Evolutionary conservation across 1,284 basidiomycete genomes (phyloP), one percentile per base, ranked within the genome.

Genomic region (Malassezia japonica): DNA sequence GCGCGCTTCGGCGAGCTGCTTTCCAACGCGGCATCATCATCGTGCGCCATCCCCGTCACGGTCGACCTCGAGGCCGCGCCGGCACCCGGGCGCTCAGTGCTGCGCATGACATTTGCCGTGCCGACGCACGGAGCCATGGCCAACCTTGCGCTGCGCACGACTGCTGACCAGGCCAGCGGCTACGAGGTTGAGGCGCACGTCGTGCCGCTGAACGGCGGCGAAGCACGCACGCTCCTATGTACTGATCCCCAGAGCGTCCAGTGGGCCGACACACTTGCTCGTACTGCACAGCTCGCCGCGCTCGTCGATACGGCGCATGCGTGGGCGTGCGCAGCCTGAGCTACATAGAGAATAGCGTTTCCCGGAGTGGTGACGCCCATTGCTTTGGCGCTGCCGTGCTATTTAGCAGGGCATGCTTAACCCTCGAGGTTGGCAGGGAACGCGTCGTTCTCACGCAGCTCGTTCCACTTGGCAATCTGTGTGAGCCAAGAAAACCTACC

Each of bases 401-500:
- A n/a, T n/a, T n/a, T n/a, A n/a, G n/a, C 33, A 35, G 18, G 16
- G n/a, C 36, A n/a, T 21, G 15, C 23, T 62, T 48, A 72, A 32
- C 62, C 63, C 35, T 69, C 64, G 29, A 72, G 64, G 35, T 64
- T 66, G 35, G 61, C 66, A n/a, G 70, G 66, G 62, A 72, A 72
- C 36, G 51, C 46, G 60, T 57, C 60, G 56, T 61, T 59, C 51
- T 72, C 70, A 28, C 70, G 56, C 59, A 70, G 70, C 58, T 72
- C 70, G 56, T 72, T 64, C 70, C 70, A 72, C 58, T 66, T 70
- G 43, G 60, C 64, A 36, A 72, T 59, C 70, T 60, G 61, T 12
- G 42, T 46, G 4, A 48, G 36, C 32, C 13, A 16, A 35, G 28
- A 32, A 43, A 49, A 70, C 67, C 59, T 48, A 70, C 67, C 67